Percentiles rank a stretch among this genome's conserved stretches.
These are phyloP conservation scores for Cladorrhinum sp. DNA, from an alignment of 2,329 filamentous ascomycete genomes.

Conservation along the genomic window DNA sequence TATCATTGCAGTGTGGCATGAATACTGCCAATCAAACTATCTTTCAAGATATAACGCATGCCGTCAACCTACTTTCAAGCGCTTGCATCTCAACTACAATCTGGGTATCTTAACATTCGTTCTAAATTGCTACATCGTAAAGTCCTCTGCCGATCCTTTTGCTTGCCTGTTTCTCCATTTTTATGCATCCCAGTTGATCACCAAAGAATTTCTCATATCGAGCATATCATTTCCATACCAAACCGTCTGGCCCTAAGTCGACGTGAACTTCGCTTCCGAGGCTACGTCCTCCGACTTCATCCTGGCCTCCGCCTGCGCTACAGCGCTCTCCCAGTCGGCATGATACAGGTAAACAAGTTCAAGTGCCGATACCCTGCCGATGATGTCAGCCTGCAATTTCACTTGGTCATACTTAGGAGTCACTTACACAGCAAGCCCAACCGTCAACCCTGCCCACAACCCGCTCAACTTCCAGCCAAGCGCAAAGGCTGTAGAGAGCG, in stretches of 20 bases:
- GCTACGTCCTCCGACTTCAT: conserved; percentile 17
- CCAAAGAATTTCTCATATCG: background rate
- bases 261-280: background rate
- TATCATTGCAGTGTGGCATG: too few relatives aligned
- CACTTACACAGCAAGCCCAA: conserved; percentile 53
- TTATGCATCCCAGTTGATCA: background rate
- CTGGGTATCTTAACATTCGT: too few relatives aligned
- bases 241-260: background rate
- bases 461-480: conserved; percentile 63
- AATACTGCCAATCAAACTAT: too few relatives aligned
- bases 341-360: conserved; percentile 21
- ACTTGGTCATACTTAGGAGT: background rate
- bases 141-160: too few relatives aligned
- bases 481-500: conserved; percentile 63
- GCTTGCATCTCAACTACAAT: too few relatives aligned
- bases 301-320: conserved; percentile 18
- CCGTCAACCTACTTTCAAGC: too few relatives aligned
- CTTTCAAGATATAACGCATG: too few relatives aligned
- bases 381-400: background rate
- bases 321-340: conserved; percentile 22
- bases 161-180: background rate
- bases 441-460: conserved; percentile 62
- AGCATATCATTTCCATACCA: background rate
- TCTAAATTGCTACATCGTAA: too few relatives aligned
- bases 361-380: conserved; percentile 12